A percentile compares a stretch with the other conserved stretches of the same genome.
phyloP scores from a whole-genome alignment of 2,329 filamentous ascomycete genomes.

The Fusarium sp. region DNA sequence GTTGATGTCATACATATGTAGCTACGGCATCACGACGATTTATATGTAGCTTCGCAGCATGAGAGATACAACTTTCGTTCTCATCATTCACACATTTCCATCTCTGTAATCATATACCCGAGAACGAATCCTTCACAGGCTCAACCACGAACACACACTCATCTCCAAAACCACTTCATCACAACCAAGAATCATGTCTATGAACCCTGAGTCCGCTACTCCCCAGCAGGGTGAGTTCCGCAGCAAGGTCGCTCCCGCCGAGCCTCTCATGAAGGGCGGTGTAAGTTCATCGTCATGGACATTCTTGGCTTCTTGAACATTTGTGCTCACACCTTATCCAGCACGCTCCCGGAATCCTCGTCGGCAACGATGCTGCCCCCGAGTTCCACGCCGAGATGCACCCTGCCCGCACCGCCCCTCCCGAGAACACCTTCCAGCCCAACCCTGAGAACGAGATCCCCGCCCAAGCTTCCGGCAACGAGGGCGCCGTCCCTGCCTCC shows the following conservation, averaged over 20 bases:
- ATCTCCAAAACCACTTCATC: neutral
- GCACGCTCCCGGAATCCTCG: slow-evolving; percentile 73
- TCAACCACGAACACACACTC: neutral
- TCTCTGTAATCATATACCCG: neutral
- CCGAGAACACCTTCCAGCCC: slow-evolving; percentile 56
- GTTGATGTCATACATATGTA: slow-evolving; percentile 34
- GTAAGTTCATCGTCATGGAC: slow-evolving; percentile 55
- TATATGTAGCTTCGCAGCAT: slow-evolving; percentile 19
- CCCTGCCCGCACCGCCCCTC: slow-evolving; percentile 73
- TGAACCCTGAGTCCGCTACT: slow-evolving; percentile 65
- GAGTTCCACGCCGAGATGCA: slow-evolving; percentile 74
- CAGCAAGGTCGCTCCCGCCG: slow-evolving; percentile 61
- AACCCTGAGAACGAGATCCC: slow-evolving; percentile 53
- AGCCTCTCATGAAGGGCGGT: slow-evolving; percentile 66
- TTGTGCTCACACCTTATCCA: slow-evolving; percentile 50
- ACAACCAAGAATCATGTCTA: slow-evolving; percentile 54
- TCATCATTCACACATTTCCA: slow-evolving; percentile 1
- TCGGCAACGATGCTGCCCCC: slow-evolving; percentile 68
- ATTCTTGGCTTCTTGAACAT: neutral
- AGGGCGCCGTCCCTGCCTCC: slow-evolving; percentile 49
- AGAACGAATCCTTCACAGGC: neutral
- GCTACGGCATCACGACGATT: neutral
- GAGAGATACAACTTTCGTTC: neutral
- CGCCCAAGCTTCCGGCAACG: slow-evolving; percentile 51
- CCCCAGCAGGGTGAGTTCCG: slow-evolving; percentile 67